Evolutionary conservation across 352 stramenopile genomes (phyloP), one percentile per base, ranked within the genome.

Genomic region (Globisporangium heterothallicum): DNA sequence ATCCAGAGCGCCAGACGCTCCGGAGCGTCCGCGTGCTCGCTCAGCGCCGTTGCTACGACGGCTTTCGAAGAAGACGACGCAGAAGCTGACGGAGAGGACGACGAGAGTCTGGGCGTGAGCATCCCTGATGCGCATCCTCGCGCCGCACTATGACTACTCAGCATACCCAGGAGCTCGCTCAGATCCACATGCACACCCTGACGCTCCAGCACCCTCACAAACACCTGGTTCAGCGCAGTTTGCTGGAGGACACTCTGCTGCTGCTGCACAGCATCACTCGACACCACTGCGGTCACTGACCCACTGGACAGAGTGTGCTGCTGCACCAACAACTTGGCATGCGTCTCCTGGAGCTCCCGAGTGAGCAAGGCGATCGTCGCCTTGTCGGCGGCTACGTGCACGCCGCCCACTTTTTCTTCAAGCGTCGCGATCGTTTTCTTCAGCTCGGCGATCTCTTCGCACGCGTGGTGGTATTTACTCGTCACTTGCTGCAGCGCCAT

Each of bases 391-490:
- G 74, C 72, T 6, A 87, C 61, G 32, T 88, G 73, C 10, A 86
- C 65, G 16, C 80, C 73, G 52, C 80, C 79, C 16, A 81, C 76
- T 43, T 85, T 76, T 24, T 91, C 77, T 61, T 91, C 77, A 2
- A 91, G 53, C 35, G 68, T 38, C 16, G 70, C 63, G n/a, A 88
- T 69, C 0, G 80, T 88, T 27, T 72, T 73, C 49, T 86, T 86
- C 19, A 88, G 67, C 53, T 90, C 79, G 0, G 70, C 67, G 18
- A 90, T 80, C 59, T 88, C 77, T 7, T 91, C 80, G 49, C 72
- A 83, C 3, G 74, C 75, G 40, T 83, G 74, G 35, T 83, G 72
- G 52, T 87, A 91, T 41, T 82, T 75, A 35, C 62, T 68, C 19
- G 69, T 74, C 21, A 87, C 64, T 35, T 83, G 72, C 43, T 81